Evolutionary conservation across 129 eudicot genomes (phyloP), one percentile per base, ranked within the genome.

Genomic region (Dittrichia graveolens): DNA sequence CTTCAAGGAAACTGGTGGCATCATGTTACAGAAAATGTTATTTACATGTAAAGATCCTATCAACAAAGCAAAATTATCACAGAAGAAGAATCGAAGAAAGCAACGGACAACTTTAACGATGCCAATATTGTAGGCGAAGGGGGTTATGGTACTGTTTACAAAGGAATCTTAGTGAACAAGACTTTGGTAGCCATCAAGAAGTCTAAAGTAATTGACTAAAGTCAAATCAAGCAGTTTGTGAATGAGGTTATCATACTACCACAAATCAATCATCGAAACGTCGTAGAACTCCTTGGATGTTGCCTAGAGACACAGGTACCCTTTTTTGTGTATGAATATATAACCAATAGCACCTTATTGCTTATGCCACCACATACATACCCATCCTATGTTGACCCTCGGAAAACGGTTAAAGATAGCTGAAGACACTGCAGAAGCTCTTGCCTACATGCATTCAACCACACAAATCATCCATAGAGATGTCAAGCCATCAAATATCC

Each of bases 171-270:
- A 52, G 71, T 71, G 49, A 56, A 63, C 59, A 74, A 62, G 61
- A 73, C 69, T 9, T 4, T 16, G n/a, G 70, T 61, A 13, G 70
- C 69, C 16, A 73, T 73, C 61, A 73, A 74, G 55, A 74, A 50
- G 62, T 62, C 78, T 39, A 74, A 74, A 74, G 42, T 50, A 13
- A 74, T 62, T 10, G 78, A 74, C 58, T 31, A 44, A 74, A 52
- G 71, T 19, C 78, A 74, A 63, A 74, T 74, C 63, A 55, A 62
- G 64, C 71, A 74, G 53, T 74, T 74, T 18, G 54, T 74, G 12
- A 74, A 74, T 0, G 78, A 74, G 38, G 71, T 74, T 39, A 44
- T 74, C 55, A 74, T 74, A 15, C 39, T 74, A 18, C 62, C 78
- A 7, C 63, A 63, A 50, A 62, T 74, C 7, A 74, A 62, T 62